Evolutionary conservation across 176 grass and related monocot genomes (phyloP).

Genomic region (Tuctoria greenei): DNA sequence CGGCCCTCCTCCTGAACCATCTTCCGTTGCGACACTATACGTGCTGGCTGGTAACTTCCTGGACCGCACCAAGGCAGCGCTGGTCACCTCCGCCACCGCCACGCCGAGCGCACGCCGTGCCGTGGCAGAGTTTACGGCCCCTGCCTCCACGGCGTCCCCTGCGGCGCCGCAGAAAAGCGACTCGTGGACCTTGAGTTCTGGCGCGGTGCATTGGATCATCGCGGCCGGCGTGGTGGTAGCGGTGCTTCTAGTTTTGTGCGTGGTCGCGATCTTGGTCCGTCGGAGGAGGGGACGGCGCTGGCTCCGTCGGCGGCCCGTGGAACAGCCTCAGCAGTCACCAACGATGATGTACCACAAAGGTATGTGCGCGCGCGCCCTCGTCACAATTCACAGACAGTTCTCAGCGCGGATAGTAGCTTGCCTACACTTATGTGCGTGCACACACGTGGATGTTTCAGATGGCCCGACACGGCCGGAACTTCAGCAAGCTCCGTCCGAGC

Average conservation of each 20-base stretch:
- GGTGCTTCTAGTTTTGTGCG: slow-evolving; percentile 7
- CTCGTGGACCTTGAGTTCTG: slow-evolving; percentile 17
- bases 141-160: not conserved
- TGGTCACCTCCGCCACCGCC: not conserved
- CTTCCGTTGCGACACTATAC: slow-evolving; percentile 11
- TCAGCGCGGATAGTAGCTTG: not conserved
- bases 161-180: not conserved
- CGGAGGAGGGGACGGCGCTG: not conserved
- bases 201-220: slow-evolving; percentile 29
- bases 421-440: not conserved
- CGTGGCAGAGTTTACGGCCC: slow-evolving; percentile 10
- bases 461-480: slow-evolving; percentile 5
- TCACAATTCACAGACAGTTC: not conserved
- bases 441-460: not conserved
- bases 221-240: slow-evolving; percentile 6
- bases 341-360: slow-evolving; percentile 25
- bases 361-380: not conserved
- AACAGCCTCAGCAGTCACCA: not conserved
- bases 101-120: not conserved
- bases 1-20: slow-evolving; percentile 5
- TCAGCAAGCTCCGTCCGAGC: slow-evolving; percentile 7
- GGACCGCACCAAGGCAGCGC: not conserved
- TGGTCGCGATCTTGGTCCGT: not conserved
- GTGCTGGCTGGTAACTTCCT: not conserved
- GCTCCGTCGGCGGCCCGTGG: not conserved